Evolutionary conservation across 495 filamentous ascomycete genomes (phyloP), one percentile per base, ranked within the genome.

Genomic region (Aspergillus kassunensis): DNA sequence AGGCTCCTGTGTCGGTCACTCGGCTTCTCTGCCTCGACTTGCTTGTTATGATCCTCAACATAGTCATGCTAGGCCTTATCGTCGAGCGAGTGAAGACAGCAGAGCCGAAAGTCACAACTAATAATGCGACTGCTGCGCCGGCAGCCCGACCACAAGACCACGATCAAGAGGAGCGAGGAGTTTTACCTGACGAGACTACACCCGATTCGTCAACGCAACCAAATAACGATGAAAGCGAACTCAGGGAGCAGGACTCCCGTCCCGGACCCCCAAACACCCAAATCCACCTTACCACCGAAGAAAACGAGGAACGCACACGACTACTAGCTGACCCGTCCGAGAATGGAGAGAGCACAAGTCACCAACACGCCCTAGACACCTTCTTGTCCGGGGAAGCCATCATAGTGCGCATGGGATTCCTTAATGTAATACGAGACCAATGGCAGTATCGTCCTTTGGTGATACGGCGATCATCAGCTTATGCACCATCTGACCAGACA

Each of bases 31-130:
- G 70, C 2, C 71, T 90, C 39, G 90, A 96, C 63, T 19, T 84
- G 19, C 53, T 86, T 1, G 72, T 92, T 24, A 61, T 91, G 45
- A 62, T 70, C 1, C 62, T 92, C 43, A 88, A 95, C 67, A 73
- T 89, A 30, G 62, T 90, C 24, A 88, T 91, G 79, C 63, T 95
- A 49, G 81, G 82, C 3, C 80, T 90, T 20, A 80, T 85, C 56
- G 73, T 87, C 44, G 85, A 92, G 64, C 77, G 81, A 42, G 82
- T 87, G 45, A 80, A 75, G 55, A 71, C 61, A n/a, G 64, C 56
- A 6, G 70, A 57, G 20, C 51, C 54, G 6, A 53, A 30, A 4
- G 10, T 48, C 19, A 23, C 50, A 21, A 15, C 31, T 18, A 27
- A 51, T 19, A 34, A 23, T 8, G 4, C 51, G 3, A 39, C 39